Evolutionary conservation across 768 basidiomycete genomes (phyloP).

Genomic region (Hygrophorus russula): DNA sequence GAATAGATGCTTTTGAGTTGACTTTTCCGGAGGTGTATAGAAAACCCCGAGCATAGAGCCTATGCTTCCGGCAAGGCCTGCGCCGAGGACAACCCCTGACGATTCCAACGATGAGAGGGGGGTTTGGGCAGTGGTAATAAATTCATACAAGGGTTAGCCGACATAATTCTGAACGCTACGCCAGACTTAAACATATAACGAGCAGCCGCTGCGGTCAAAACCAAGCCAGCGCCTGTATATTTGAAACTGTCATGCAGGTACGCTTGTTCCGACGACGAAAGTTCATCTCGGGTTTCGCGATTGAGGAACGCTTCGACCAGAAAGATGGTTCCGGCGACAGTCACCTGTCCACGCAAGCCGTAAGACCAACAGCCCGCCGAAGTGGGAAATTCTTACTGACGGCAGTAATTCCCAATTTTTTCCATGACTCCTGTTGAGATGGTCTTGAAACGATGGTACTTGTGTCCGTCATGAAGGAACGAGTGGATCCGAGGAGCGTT

Average conservation of each 20-base stretch:
- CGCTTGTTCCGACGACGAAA: conserved; percentile 50
- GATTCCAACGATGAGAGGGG: neutral
- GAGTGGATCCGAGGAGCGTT: conserved; percentile 16
- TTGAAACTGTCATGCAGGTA: conserved; percentile 71
- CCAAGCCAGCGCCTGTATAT: conserved; percentile 75
- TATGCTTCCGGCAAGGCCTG: conserved; percentile 68
- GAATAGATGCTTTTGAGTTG: conserved; percentile 66
- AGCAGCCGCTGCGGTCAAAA: conserved; percentile 68
- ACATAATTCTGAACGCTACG: conserved; percentile 62
- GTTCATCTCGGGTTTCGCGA: conserved; percentile 63
- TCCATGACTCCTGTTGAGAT: conserved; percentile 31
- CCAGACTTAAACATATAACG: conserved; percentile 66
- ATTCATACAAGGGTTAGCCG: conserved; percentile 67
- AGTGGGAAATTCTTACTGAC: conserved; percentile 21
- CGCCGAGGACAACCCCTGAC: conserved; percentile 70
- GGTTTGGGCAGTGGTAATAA: neutral
- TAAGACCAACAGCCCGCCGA: too few relatives aligned
- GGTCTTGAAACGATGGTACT: conserved; percentile 23
- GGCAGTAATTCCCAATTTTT: conserved; percentile 34
- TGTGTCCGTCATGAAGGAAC: conserved; percentile 39
- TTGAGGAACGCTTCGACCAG: conserved; percentile 58
- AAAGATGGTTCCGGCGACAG: conserved; percentile 62
- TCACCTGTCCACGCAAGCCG: conserved; percentile 31
- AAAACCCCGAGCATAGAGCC: conserved; percentile 79
- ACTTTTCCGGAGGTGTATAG: conserved; percentile 69